Percentiles rank a stretch among this genome's conserved stretches.
These are phyloP conservation scores for Coprinopsis strossmayeri DNA, from an alignment of 768 basidiomycete species.

Conservation along the genomic window DNA sequence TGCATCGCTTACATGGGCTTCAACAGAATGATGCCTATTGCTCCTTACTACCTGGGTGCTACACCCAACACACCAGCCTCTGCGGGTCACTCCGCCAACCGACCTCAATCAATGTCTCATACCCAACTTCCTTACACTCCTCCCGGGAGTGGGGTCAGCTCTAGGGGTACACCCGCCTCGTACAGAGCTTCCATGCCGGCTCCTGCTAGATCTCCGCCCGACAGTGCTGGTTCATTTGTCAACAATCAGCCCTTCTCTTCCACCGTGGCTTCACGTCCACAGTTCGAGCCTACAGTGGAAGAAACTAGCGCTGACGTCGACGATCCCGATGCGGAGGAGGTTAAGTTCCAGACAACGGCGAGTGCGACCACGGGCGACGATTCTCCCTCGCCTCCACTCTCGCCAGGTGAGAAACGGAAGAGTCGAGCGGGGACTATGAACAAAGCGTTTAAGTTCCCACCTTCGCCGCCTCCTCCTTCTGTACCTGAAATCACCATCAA, in stretches of 20 bases:
- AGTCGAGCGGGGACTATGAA: conserved; percentile 74
- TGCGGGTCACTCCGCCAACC: conserved; percentile 29
- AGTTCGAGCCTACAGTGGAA: conserved; percentile 37
- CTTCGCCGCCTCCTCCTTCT: conserved; percentile 22
- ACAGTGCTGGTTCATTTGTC: conserved; percentile 29
- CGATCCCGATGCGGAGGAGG: conserved; percentile 27
- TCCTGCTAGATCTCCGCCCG: conserved; percentile 43
- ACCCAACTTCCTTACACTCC: conserved; percentile 43
- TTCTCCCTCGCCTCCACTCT: no score
- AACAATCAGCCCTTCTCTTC: conserved; percentile 28
- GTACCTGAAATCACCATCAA: conserved; percentile 19
- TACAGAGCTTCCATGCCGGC: conserved; percentile 68
- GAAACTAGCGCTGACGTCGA: conserved; percentile 45
- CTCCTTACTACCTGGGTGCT: conserved; percentile 73
- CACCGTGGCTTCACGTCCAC: conserved; percentile 19
- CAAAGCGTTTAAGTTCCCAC: conserved; percentile 66
- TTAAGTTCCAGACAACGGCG: conserved; percentile 23
- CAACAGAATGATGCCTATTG: conserved; percentile 79
- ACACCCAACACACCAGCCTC: conserved; percentile 38
- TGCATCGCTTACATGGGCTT: conserved; percentile 1
- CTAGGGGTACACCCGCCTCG: conserved; percentile 26
- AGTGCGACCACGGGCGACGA: no score
- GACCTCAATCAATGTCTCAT: conserved; percentile 77
- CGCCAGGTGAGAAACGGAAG: conserved; percentile 31
- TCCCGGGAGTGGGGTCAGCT: conserved; percentile 25